Conservation (phyloP, 2,329 filamentous ascomycete species). For the Talaromyces sp. region DNA sequence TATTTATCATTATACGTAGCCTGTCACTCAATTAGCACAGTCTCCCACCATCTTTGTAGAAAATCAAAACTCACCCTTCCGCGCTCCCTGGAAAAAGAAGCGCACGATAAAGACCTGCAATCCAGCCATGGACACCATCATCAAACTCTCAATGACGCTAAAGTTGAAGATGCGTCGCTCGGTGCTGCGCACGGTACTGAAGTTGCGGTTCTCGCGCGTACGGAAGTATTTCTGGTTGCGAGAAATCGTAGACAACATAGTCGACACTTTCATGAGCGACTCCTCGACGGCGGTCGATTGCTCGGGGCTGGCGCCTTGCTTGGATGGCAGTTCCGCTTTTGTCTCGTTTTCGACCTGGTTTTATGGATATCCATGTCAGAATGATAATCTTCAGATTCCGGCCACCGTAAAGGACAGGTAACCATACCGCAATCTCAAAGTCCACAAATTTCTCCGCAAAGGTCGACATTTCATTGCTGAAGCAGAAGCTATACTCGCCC, state of each 20-base stretch:
- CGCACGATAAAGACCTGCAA: conserved; percentile 95
- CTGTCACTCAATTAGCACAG: not conserved
- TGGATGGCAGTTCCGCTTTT: conserved; percentile 75
- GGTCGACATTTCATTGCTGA: conserved; percentile 97
- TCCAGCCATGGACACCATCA: conserved; percentile 93
- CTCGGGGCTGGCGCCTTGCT: conserved; percentile 82
- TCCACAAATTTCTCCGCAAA: conserved; percentile 97
- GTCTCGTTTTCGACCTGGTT: conserved; percentile 82
- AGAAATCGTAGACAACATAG: conserved; percentile 87
- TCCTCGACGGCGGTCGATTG: conserved; percentile 87
- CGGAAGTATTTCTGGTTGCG: conserved; percentile 99
- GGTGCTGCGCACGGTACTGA: conserved; percentile 94
- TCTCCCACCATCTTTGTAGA: not conserved
- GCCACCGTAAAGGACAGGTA: not conserved
- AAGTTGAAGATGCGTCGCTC: conserved; percentile 97
- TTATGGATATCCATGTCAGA: not conserved
- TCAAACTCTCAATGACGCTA: conserved; percentile 81
- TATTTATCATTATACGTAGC: conserved; percentile 7
- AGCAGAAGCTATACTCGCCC: conserved; percentile 96
- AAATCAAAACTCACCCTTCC: conserved; percentile 50
- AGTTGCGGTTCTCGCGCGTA: conserved; percentile 96
- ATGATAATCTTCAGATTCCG: not conserved
- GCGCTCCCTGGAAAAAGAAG: conserved; percentile 95
- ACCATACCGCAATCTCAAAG: conserved; percentile 85
- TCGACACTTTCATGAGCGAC: conserved; percentile 89